Evolutionary conservation across 129 eudicot species (phyloP), one percentile per base, ranked within the genome.

Genomic region (Lonicera japonica): DNA sequence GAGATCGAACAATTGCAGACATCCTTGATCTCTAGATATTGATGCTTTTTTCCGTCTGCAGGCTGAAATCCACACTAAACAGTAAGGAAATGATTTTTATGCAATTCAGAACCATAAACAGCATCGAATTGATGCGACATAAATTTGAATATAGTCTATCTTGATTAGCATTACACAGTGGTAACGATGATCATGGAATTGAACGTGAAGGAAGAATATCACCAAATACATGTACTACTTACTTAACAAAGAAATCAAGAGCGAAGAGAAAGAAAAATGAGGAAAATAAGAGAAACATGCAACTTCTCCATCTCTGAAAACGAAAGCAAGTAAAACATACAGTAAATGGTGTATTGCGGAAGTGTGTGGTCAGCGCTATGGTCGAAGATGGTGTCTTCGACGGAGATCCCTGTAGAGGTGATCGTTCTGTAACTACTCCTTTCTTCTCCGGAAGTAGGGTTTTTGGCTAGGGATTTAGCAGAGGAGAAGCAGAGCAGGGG

Each of bases 1-100:
- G 65, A 41, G 79, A 72, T 57, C 86, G 79, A 63, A 63, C 47
- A 61, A 88, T 48, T 16, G 80, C 76, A 46, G 84, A 81, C 96
- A 88, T 88, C 64, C 55, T 51, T 16, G 19, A 24, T 11, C 39
- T 43, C 8, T 11, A 8, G 50, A 1, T 14, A 61, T 20, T 21
- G 14, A 17, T 14, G 29, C 10, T 20, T 54, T 17, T 21, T 21
- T 1, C 7, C 21, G 29, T 54, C 29, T 11, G 50, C 50, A 43
- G 16, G 13, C 13, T 29, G 10, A 54, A 54, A 11, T 8, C 57
- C 54, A n/a, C 24, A 23, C 25, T 8, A 23, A 54, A 19, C 18
- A n/a, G 17, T 19, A 19, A 52, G 56, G 11, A 52, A 52, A 52
- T 18, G 22, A 52, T 3, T 3, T 29, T 29, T 6, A 29, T 29